Base-by-base conservation (phyloP, 805 yeast genomes). In the Barnettozyma sucrosica region DNA sequence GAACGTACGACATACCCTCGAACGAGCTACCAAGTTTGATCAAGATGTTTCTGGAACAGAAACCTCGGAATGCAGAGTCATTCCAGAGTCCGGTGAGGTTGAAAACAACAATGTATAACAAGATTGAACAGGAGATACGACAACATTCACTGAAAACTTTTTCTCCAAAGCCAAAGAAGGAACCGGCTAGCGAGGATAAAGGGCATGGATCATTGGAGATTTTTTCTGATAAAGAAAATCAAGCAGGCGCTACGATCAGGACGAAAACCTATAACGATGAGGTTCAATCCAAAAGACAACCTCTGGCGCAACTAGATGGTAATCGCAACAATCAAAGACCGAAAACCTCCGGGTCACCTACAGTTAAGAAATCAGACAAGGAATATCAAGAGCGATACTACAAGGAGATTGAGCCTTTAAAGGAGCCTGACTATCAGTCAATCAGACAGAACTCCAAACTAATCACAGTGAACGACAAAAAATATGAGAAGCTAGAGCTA, bases 401-500 rank as follows among this genome's bases (percentile, higher is more conserved):
- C 21, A 51, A 53, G 25, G 52, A 56, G 14, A 45, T 41, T 3
- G 56, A 58, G 23, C 59, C 63, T 4, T 43, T 61, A 30, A 59
- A 61, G 36, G 55, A 50, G 9, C 55, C 62, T 1, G 62, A 59
- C 24, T 51, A 52, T 4, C 49, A 57, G 3, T 44, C 50, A 25
- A 16, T 42, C 19, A 44, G 50, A 5, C 51, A 57, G 2, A 51
- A 47, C 4, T 51, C 62, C 7, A 57, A 53, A 21, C 48, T 63
- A 2, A 59, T 75, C 5, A 55, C 58, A 7, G 76, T 83, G 1
- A 86, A 89, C 61, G 80, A 77, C 2, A 73, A 72, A 30, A 74
- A 74, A 38, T 92, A 86, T 60, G 90, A 84, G 57, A 76, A 83
- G 48, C 66, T 86, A 24, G 97, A 89, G 58, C 69, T 86, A 13